Base-by-base conservation (phyloP, 331 rosid species). In the Pyracantha coccinea region DNA sequence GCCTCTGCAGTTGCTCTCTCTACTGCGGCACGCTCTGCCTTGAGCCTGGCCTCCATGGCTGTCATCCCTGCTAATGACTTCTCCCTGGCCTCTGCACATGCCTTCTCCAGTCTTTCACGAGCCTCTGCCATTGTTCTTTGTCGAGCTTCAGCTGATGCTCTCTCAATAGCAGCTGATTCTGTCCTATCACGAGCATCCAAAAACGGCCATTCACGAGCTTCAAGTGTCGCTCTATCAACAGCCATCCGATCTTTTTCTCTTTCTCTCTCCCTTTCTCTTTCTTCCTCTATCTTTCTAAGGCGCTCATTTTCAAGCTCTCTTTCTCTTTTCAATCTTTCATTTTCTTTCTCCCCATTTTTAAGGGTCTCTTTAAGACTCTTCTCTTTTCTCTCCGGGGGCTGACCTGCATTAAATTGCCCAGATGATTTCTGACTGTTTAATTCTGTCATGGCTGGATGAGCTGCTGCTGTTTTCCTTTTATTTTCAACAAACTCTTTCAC, bases 221-320 rank as follows among this genome's bases (percentile, higher is more conserved):
- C 93, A 75, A 90, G 89, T 71, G 87, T 73, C 75, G 86, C 90
- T 71, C 85, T 82, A 70, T 90, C 96, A 71, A 91, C 87, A 77
- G 88, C 92, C 89, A 89, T 90, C 81, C 98, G 86, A 80, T 90
- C 98, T 82, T 90, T 93, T 82, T 89, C 93, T 84, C 98, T 90
- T 78, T 93, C 97, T 76, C 89, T 87, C 68, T 93, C 98, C 78
- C 98, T 87, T 66, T 90, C 92, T 75, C 83, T 88, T 81, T 90
- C 96, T 82, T 88, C 93, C 78, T 85, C 90, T 32, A 85, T 29
- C 86, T 81, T 88, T 80, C 88, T 83, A 61, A 86, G 87, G 75
- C 71, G 75, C 60, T 90, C 92, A 63, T 77, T 86, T 82, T 88
- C 96, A 23, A 78, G 70, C 65, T 86, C 92, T 65, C 77, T 79